Percentiles rank a stretch among this genome's conserved stretches.
phyloP scores from a whole-genome alignment of 179 eudicot genomes.

The Heliamphora pulchella region DNA sequence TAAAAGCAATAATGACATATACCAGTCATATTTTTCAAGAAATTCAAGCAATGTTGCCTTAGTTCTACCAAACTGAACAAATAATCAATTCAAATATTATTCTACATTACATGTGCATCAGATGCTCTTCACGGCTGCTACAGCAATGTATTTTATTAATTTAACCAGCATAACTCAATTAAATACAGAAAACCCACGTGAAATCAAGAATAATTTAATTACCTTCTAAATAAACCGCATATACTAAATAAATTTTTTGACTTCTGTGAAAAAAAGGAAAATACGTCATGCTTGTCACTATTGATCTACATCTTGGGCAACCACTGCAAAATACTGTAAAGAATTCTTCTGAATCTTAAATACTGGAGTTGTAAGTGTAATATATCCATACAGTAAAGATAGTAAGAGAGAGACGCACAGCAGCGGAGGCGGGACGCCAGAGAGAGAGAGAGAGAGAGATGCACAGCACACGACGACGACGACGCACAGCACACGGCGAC shows the following conservation, averaged over 20 bases:
- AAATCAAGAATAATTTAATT: neutral
- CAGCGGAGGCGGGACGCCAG: too few relatives aligned
- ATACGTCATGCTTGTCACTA: neutral
- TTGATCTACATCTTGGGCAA: conserved; percentile 6
- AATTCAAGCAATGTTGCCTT: neutral
- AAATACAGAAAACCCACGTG: neutral
- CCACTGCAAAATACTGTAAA: conserved; percentile 1
- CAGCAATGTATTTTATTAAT: neutral
- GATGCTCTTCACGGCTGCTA: conserved; percentile 8
- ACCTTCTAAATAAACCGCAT: neutral
- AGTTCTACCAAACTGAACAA: neutral
- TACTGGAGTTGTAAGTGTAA: too few relatives aligned
- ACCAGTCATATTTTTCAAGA: neutral
- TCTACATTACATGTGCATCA: neutral
- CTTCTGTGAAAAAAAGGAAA: neutral
- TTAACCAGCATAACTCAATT: neutral
- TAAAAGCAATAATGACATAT: neutral
- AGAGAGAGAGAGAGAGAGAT: too few relatives aligned
- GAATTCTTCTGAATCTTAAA: neutral
- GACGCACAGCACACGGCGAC: too few relatives aligned
- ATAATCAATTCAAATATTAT: neutral
- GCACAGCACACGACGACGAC: too few relatives aligned
- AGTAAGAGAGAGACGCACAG: too few relatives aligned
- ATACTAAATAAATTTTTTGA: neutral
- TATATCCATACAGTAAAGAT: too few relatives aligned